Base-by-base conservation (phyloP, 2,329 filamentous ascomycete species). In the Ophiostoma himal-ulmi region DNA sequence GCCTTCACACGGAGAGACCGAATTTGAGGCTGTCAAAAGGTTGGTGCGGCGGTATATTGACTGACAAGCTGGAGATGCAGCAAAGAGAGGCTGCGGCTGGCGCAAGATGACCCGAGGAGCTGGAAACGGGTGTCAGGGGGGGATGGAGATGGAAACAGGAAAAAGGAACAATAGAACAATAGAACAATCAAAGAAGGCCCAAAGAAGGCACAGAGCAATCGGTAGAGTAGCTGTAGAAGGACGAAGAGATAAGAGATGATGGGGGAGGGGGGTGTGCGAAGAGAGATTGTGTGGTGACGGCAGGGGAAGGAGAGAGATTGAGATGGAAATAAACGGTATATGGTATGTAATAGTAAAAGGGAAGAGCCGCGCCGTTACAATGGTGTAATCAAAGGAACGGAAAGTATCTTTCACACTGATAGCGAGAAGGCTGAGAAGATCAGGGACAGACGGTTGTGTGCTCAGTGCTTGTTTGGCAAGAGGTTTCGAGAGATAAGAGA, bases 401-500 rank as follows among this genome's bases (percentile, higher is more conserved):
- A 52, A 62, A 41, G 52, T 54, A 26, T 41, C 20, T 30, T 36
- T 67, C 62, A 41, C 22, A 67, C 22, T 60, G 26, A 34, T 62
- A 62, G 13, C 26, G 14, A 57, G 41, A 68, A 64, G 52, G 54
- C 36, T 67, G 70, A 57, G 44, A 57, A 36, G 57, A 52, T 67
- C 37, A 37, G 64, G 17, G 39, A 69, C 14, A 36, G 66, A 57
- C 57, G 70, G 71, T 71, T 75, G 71, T 70, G 71, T 71, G 72
- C 68, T 73, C 26, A 60, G 70, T 70, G 70, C 68, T 70, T 75
- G 34, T 41, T 22, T 41, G n/a, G 37, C 64, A 26, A 48, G 36
- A 44, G 37, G 26, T 10, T 73, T 62, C 14, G 75, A 76, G 75
- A 78, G 78, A 80, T 78, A 78, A 79, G 77, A 75, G 75, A 77